These are phyloP conservation scores for Papiliotrema terrestris DNA, from an alignment of 1,284 basidiomycete genomes.

Conservation along the genomic window DNA sequence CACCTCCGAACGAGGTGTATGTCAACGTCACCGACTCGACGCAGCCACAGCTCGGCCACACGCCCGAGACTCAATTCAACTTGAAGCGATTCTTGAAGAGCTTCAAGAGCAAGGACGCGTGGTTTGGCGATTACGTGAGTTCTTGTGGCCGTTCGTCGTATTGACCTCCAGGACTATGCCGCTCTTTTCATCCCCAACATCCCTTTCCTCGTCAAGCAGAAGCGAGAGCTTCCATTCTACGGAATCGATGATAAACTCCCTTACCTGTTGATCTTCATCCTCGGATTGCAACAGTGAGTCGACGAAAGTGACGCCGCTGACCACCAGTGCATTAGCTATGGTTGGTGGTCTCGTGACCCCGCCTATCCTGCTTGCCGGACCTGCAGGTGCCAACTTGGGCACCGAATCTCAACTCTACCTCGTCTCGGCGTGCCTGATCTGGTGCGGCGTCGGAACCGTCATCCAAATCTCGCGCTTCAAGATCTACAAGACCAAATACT, in stretches of 20 bases:
- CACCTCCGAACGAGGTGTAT: neutral
- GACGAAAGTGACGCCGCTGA: no score
- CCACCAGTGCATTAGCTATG: constrained; percentile 22
- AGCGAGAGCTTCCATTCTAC: constrained; percentile 33
- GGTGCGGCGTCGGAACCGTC: constrained; percentile 29
- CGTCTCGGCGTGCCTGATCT: constrained; percentile 33
- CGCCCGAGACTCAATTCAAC: constrained; percentile 8
- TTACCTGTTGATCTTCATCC: constrained; percentile 29
- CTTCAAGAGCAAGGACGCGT: constrained; percentile 22
- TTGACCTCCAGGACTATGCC: constrained; percentile 19
- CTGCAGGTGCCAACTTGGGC: constrained; percentile 26
- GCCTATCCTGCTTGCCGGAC: constrained; percentile 27
- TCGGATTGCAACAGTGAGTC: constrained; percentile 32
- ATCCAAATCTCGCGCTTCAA: constrained; percentile 25
- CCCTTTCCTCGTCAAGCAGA: constrained; percentile 21
- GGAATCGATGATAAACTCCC: constrained; percentile 26
- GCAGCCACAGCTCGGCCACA: constrained; percentile 10
- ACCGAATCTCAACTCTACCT: constrained; percentile 28
- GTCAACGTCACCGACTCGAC: constrained; percentile 4
- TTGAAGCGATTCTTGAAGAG: constrained; percentile 6
- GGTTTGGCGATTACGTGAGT: constrained; percentile 33
- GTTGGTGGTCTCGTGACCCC: constrained; percentile 32
- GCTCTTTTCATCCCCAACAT: constrained; percentile 34
- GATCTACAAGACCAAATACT: constrained; percentile 25
- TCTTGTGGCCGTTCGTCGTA: neutral